A percentile compares a stretch with the other conserved stretches of the same genome.
Evolutionary conservation across 1,139 yeast species (phyloP).

Genomic region (Kodamaea sp.): DNA sequence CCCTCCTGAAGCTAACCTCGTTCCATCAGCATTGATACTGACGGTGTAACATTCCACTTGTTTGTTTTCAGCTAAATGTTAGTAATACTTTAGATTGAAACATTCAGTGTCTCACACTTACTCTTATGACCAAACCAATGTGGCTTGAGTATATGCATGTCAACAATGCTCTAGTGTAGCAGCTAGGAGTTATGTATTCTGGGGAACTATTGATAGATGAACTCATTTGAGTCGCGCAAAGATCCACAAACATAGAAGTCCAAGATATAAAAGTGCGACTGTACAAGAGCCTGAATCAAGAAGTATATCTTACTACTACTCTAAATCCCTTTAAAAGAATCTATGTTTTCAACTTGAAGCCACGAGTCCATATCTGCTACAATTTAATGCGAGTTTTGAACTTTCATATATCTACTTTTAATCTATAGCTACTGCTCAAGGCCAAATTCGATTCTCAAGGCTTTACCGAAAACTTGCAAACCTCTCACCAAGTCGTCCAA

Average conservation of each 20-base stretch:
- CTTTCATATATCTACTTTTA: no score
- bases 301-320: no score
- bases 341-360: no score
- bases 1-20: constrained; percentile 91
- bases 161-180: neutral
- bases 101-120: constrained; percentile 25
- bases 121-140: constrained; percentile 83
- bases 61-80: constrained; percentile 65
- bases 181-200: neutral
- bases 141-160: constrained; percentile 79
- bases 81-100: constrained; percentile 6
- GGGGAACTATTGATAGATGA: no score
- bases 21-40: constrained; percentile 77
- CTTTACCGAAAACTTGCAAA: constrained; percentile 63
- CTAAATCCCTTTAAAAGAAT: no score
- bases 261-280: no score
- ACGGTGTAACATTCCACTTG: constrained; percentile 85
- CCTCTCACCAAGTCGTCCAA: constrained; percentile 61
- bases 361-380: no score
- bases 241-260: no score
- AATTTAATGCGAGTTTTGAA: no score
- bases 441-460: constrained; percentile 48
- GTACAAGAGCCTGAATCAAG: no score
- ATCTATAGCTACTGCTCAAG: no score
- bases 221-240: no score